Base-by-base conservation (phyloP, 208 protist species). In the Leishmania martiniquensis region DNA sequence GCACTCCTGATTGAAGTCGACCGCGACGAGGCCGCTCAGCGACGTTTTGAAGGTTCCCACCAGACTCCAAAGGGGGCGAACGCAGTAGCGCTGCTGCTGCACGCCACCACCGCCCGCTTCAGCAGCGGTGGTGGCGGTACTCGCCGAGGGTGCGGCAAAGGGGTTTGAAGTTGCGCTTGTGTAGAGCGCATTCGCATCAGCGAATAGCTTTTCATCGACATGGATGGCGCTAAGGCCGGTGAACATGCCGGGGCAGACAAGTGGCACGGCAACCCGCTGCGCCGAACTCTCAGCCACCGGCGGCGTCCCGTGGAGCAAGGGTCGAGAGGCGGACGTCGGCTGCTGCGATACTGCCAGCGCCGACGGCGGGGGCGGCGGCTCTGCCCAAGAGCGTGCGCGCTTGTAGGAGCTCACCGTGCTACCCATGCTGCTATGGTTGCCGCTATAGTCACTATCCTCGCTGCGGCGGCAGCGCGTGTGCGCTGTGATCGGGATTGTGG, bases 21-120 rank as follows among this genome's bases (percentile, higher is more conserved):
- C 75, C n/a, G 85, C 65, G 49, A 97, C 93, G 20, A 97, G 80
- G 39, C 86, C 84, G 55, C 79, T 77, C 52, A 95, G 80, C 25
- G 75, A 79, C 25, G 87, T 91, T 80, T 95, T 97, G 77, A 94
- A 97, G 39, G 93, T 95, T 4, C 93, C 93, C 22, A 97, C 86
- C 37, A 97, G 85, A 75, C 86, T 91, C 91, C 93, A 97, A 34
- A 89, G 73, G 20, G 93, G 93, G 4, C 75, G 88, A 45, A 86
- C 83, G 81, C 91, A 92, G 63, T 85, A 85, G 15, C 87, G 85
- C 42, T 79, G 76, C 42, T 79, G 76, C 65, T 79, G 80, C 47
- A 20, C 47, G n/a, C 22, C 63, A 70, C 60, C 70, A 45, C 51
- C 49, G 37, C 49, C 25, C 39, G 39, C 51, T 42, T 29, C 72